Conservation (phyloP, 192 early-diverging fungal species). For the Neocallimastix lanati region DNA sequence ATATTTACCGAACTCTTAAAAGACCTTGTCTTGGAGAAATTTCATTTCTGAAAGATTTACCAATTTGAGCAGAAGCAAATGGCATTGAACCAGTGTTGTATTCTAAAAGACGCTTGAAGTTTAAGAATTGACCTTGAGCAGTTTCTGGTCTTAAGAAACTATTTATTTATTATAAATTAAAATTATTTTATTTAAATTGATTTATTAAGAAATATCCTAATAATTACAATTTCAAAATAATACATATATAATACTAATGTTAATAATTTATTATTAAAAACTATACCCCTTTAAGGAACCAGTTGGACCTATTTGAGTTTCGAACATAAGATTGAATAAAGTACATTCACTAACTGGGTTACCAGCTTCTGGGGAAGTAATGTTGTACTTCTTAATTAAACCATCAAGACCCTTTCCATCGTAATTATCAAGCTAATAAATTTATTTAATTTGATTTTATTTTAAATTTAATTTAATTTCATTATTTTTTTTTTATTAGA, state of each 20-base stretch:
- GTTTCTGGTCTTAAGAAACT: constrained; percentile 94
- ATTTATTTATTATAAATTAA: neutral
- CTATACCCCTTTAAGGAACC: constrained; percentile 71
- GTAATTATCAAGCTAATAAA: constrained; percentile 82
- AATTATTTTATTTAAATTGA: too few relatives aligned
- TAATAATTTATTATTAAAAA: neutral
- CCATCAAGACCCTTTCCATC: constrained; percentile 64
- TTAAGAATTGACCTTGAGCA: constrained; percentile 99
- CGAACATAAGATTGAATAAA: constrained; percentile 99
- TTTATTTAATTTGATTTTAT: too few relatives aligned
- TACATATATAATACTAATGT: too few relatives aligned
- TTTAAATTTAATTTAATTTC: too few relatives aligned
- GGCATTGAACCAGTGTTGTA: constrained; percentile 97
- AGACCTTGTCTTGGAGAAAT: constrained; percentile 90
- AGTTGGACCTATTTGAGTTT: constrained; percentile 91
- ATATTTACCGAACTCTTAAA: constrained; percentile 66
- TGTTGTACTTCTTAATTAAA: constrained; percentile 64
- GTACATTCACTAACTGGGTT: constrained; percentile 77
- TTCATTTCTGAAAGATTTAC: constrained; percentile 97
- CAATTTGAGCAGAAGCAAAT: constrained; percentile 96
- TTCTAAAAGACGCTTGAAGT: constrained; percentile 90
- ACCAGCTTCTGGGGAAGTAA: constrained; percentile 78
- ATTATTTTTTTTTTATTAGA: too few relatives aligned
- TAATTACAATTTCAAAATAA: too few relatives aligned
- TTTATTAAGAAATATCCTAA: too few relatives aligned